Evolutionary conservation across 176 grass and related monocot species (phyloP), one percentile per base, ranked within the genome.

Genomic region (Metroxylon sagu): DNA sequence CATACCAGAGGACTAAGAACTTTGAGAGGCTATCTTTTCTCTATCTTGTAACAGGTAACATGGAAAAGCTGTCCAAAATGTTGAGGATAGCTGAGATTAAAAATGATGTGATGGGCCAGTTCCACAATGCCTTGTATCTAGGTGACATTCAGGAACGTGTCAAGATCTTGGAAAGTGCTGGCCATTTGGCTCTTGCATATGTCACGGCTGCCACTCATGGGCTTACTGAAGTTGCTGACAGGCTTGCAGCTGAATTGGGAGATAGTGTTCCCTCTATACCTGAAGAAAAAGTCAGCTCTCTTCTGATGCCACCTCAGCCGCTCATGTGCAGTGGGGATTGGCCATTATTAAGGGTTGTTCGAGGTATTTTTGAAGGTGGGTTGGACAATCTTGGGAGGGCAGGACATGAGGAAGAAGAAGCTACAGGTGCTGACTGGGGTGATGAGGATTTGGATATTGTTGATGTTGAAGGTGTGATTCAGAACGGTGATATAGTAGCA

Each of bases 11-110:
- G 17, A 95, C 90, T 28, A 95, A 95, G 70, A 89, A 83, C 74
- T 95, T 95, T 70, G 90, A 95, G 14, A 89, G 90, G 73, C 77
- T 95, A 68, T 84, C 82, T 62, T 95, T 95, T 77, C 77, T 95
- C 25, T 95, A 95, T 86, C 79, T 89, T 29, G 72, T 95, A 55
- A 95, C 85, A 54, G 85, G 90, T 65, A 83, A 81, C 69, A 50
- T 86, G 77, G 90, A 83, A 29, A 95, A 89, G 62, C 73, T 95
- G 52, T 79, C 79, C 8, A 89, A 86, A 57, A 86, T 95, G 90
- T 75, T 79, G 8, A 95, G 67, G 62, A 95, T 95, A 70, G 90
- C 85, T 53, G 85, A 77, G 23, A 88, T 89, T 61, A 89, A 86
- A 25, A 81, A 86, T 70, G 84, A 95, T 69, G 62, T 86, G 63